These are phyloP conservation scores for Dendrobium nobile DNA, from an alignment of 106 monocot species.

Conservation along the genomic window DNA sequence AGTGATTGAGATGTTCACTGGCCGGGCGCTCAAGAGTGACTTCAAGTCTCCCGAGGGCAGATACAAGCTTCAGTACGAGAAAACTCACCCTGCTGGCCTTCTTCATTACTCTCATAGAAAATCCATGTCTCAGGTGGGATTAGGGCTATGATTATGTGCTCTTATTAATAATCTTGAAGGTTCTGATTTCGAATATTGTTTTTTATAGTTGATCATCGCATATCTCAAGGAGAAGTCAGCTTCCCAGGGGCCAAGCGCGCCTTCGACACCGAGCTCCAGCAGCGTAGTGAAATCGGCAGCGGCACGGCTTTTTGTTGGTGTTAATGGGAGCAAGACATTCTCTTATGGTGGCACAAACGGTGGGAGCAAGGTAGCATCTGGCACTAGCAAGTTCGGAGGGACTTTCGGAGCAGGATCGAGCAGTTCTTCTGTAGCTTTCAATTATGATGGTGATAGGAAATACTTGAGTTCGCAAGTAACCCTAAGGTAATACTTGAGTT, in stretches of 20 bases:
- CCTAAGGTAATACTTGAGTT: no score
- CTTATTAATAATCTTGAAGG: background rate
- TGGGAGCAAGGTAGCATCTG: slow-evolving; percentile 37
- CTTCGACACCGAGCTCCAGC: slow-evolving; percentile 23
- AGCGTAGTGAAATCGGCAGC: slow-evolving; percentile 46
- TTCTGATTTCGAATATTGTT: background rate
- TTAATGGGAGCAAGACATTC: slow-evolving; percentile 52
- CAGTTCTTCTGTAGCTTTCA: slow-evolving; percentile 25
- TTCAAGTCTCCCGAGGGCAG: slow-evolving; percentile 94
- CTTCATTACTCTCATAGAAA: slow-evolving; percentile 89
- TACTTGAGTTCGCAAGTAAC: no score
- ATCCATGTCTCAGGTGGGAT: slow-evolving; percentile 65
- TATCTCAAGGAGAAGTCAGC: slow-evolving; percentile 57
- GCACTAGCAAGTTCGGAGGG: slow-evolving; percentile 55
- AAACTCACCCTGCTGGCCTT: slow-evolving; percentile 73
- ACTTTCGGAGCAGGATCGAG: slow-evolving; percentile 25
- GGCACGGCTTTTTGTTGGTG: slow-evolving; percentile 45
- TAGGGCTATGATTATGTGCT: slow-evolving; percentile 12
- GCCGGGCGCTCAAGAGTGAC: slow-evolving; percentile 49
- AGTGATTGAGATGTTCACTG: no score
- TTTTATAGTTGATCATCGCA: slow-evolving; percentile 65
- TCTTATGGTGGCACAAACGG: slow-evolving; percentile 51
- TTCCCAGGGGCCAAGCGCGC: slow-evolving; percentile 31
- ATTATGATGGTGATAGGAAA: no score
- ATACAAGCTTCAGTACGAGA: slow-evolving; percentile 93